phyloP scores from a whole-genome alignment of 208 protist species.

The Strigomonas galati region DNA sequence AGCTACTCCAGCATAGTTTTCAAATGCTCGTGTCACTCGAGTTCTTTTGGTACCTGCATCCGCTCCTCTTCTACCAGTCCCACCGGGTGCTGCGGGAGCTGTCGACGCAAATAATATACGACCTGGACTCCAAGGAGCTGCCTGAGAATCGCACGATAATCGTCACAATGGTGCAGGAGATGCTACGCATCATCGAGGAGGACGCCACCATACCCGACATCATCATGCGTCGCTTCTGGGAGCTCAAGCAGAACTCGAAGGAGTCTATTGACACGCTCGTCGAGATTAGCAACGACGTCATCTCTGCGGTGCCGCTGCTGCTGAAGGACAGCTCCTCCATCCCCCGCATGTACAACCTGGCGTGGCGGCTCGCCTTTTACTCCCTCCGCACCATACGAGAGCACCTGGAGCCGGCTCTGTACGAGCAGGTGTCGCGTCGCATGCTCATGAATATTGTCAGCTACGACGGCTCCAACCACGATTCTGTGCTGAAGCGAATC shows the following conservation, averaged over 20 bases:
- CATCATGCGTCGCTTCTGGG: constrained; percentile 39
- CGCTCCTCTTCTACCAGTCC: constrained; percentile 76
- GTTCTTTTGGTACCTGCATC: constrained; percentile 76
- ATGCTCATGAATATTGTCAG: constrained; percentile 44
- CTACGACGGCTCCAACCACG: constrained; percentile 32
- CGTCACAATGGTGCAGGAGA: constrained; percentile 50
- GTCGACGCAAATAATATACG: constrained; percentile 52
- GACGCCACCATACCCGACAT: constrained; percentile 45
- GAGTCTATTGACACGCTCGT: constrained; percentile 18
- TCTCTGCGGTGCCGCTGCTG: constrained; percentile 54
- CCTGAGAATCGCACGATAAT: constrained; percentile 54
- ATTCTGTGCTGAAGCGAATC: constrained; percentile 32
- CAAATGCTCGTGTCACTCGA: constrained; percentile 55
- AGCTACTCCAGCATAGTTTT: constrained; percentile 18
- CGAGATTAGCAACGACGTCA: constrained; percentile 19
- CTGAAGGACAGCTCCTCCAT: constrained; percentile 42
- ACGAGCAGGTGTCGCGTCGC: constrained; percentile 24
- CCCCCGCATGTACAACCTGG: constrained; percentile 48
- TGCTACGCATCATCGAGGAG: constrained; percentile 54
- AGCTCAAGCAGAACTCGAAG: constrained; percentile 23
- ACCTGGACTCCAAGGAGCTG: constrained; percentile 60
- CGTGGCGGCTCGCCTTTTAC: constrained; percentile 60
- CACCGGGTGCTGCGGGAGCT: constrained; percentile 48
- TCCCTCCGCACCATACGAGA: constrained; percentile 37
- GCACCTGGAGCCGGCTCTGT: constrained; percentile 16